These are phyloP conservation scores for Blastobotrys robertii DNA, from an alignment of 805 yeast genomes.

Conservation along the genomic window DNA sequence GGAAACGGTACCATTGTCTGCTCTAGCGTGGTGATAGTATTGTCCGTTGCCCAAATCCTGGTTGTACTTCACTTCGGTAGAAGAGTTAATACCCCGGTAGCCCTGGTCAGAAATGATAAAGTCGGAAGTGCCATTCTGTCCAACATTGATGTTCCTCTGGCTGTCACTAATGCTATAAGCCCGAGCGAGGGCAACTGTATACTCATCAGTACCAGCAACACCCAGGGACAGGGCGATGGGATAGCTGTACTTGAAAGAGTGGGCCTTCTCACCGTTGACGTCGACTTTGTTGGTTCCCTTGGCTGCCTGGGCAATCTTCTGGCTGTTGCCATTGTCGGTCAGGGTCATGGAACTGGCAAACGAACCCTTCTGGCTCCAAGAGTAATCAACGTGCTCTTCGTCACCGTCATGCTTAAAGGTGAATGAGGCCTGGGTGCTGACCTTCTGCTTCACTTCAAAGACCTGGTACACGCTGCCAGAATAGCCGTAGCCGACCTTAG, in stretches of 20 bases:
- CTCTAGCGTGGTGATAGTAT: slow-evolving; percentile 1
- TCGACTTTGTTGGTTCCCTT: neutral
- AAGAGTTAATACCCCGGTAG: neutral
- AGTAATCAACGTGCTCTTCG: neutral
- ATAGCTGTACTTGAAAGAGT: neutral
- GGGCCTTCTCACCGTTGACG: slow-evolving; percentile 1
- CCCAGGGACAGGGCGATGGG: neutral
- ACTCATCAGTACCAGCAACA: neutral
- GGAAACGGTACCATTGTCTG: neutral
- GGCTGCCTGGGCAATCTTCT: slow-evolving; percentile 1
- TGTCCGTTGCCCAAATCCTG: neutral
- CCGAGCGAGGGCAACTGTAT: neutral
- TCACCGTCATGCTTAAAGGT: neutral
- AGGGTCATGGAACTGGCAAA: neutral
- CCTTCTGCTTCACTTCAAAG: neutral
- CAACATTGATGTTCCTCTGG: neutral
- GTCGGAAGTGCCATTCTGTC: slow-evolving; percentile 1
- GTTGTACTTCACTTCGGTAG: neutral
- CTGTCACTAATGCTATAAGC: neutral
- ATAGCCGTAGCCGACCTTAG: neutral
- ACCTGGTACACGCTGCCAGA: neutral
- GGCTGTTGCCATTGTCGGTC: neutral
- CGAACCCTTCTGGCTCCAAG: slow-evolving; percentile 1
- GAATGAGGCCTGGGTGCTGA: neutral
- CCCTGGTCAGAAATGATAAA: neutral